These are phyloP conservation scores for Malania oleifera DNA, from an alignment of 164 flowering plant species.

Conservation along the genomic window DNA sequence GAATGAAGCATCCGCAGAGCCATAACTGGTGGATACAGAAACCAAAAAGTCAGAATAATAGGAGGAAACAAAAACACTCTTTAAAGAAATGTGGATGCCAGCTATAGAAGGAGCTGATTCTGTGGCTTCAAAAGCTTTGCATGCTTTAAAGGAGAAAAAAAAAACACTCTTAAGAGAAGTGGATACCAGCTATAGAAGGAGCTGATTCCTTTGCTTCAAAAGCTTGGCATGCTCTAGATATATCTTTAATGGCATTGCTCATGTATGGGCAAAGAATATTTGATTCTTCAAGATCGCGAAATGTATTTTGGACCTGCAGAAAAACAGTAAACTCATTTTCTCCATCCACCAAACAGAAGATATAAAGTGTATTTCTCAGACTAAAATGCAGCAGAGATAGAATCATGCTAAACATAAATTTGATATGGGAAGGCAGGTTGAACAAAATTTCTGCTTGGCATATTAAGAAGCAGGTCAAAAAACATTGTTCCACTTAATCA, in stretches of 20 bases:
- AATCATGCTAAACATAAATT: background rate
- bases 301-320: conserved; percentile 65
- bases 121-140: too few species aligned
- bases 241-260: conserved; percentile 76
- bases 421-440: too few species aligned
- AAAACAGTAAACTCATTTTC: conserved; percentile 10
- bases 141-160: too few species aligned
- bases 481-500: too few species aligned
- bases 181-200: conserved; percentile 76
- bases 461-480: too few species aligned
- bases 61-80: background rate
- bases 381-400: background rate
- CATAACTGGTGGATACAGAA: conserved; percentile 41
- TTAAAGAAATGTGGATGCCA: too few species aligned
- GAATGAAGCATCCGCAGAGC: conserved; percentile 61
- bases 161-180: background rate
- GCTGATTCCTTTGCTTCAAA: conserved; percentile 91
- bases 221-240: conserved; percentile 74
- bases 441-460: too few species aligned
- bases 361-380: background rate
- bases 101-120: too few species aligned
- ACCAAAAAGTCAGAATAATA: conserved; percentile 10
- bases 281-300: conserved; percentile 80
- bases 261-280: conserved; percentile 75
- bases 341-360: background rate